Evolutionary conservation across 2,329 filamentous ascomycete genomes (phyloP), one percentile per base, ranked within the genome.

Genomic region (Clonostachys solani): DNA sequence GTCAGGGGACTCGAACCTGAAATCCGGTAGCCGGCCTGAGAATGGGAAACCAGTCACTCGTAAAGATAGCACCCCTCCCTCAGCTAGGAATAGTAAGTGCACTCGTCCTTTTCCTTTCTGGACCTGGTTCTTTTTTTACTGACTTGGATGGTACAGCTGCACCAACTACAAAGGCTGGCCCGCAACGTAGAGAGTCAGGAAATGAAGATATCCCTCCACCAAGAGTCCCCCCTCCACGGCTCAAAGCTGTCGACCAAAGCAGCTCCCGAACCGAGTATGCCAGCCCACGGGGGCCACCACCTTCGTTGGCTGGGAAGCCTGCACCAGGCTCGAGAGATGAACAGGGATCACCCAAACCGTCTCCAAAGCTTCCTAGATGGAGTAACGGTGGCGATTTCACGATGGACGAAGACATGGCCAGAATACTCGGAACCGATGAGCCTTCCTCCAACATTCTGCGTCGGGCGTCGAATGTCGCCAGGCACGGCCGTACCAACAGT

Each of bases 341-440:
- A 18, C 53, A 55, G 37, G 55, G 51, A 58, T 77, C 64, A 50
- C 71, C 64, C 53, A 79, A 81, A 54, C 65, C 67, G 37, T 88
- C 86, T 10, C 84, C 86, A 10, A 84, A 83, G 56, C 71, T 89
- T 52, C 81, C 86, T 54, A 78, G 85, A 58, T 89, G 81, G 81
- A 95, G 87, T 65, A 78, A 81, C 40, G 89, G 89, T 45, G 89
- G 85, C 47, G 91, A 95, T 54, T 94, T 96, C 60, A 94, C 87
- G 50, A 84, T 96, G 85, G 92, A 97, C 54, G 92, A 96, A 65
- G 94, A 97, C 61, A 90, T 96, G 82, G 87, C 89, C 46, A 86
- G 92, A 48, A 92, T 96, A 49, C 75, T 96, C 50, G 87, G 84
- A 38, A 84, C 82, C 17, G 89, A 92, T 50, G 88, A 91, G 61